These are phyloP conservation scores for Colletotrichum paranaense DNA, from an alignment of 2,329 filamentous ascomycete genomes.

Conservation along the genomic window DNA sequence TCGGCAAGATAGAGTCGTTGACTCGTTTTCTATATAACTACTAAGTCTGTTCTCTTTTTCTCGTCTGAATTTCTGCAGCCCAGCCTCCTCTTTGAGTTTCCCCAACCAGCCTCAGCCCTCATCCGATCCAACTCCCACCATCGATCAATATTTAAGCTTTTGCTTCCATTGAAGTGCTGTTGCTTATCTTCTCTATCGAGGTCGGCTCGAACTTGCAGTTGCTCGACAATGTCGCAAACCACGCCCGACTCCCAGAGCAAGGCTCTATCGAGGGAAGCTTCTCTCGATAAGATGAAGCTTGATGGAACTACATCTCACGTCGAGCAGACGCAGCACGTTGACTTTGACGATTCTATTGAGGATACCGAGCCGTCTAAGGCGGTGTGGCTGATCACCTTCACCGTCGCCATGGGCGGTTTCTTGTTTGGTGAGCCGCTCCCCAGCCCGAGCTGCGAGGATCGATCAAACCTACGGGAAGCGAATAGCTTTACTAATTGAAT, in stretches of 20 bases:
- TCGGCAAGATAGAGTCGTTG: neutral
- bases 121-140: neutral
- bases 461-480: no score
- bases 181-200: neutral
- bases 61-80: conserved; percentile 6
- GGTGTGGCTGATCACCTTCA: conserved; percentile 43
- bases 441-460: neutral
- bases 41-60: neutral
- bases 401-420: conserved; percentile 42
- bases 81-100: neutral
- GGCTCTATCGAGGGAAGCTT: conserved; percentile 2
- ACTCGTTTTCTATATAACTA: conserved; percentile 15
- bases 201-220: neutral
- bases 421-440: conserved; percentile 38
- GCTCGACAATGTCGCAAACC: conserved; percentile 11
- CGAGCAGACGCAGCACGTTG: conserved; percentile 32
- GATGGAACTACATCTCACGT: conserved; percentile 9
- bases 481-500: no score
- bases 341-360: conserved; percentile 42
- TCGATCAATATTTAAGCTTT: neutral
- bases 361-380: conserved; percentile 39
- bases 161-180: neutral
- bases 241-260: conserved; percentile 8
- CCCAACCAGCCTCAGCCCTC: neutral
- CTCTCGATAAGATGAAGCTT: conserved; percentile 8